These are phyloP conservation scores for Thuidium tamariscinum DNA, from an alignment of 225 moss, liverwort and hornwort genomes.

Conservation along the genomic window DNA sequence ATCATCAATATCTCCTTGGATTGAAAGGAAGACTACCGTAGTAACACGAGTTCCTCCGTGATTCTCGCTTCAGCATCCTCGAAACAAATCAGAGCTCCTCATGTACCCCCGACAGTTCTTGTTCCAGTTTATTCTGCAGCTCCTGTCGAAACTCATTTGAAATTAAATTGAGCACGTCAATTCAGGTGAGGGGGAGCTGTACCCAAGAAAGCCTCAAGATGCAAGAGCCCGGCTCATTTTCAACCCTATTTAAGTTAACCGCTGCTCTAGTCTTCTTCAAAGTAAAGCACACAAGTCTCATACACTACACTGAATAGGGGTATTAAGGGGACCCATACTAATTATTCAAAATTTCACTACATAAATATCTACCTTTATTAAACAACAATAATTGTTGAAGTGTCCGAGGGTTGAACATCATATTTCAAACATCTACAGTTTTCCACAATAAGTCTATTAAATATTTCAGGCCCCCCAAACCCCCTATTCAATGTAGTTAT, in stretches of 20 bases:
- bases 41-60: background rate
- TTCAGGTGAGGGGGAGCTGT: background rate
- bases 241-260: background rate
- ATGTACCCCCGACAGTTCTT: conserved; percentile 19
- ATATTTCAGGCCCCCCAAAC: too few relatives aligned
- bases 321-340: too few relatives aligned
- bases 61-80: background rate
- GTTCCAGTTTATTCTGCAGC: conserved; percentile 34
- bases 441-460: too few relatives aligned
- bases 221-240: background rate
- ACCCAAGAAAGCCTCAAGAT: background rate
- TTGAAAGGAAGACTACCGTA: background rate
- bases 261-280: background rate
- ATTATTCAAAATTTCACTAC: too few relatives aligned
- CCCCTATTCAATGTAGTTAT: too few relatives aligned
- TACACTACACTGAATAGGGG: too few relatives aligned
- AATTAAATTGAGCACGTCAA: background rate
- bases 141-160: conserved; percentile 15
- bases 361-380: too few relatives aligned
- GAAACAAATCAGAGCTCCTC: conserved; percentile 39
- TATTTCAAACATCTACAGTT: too few relatives aligned
- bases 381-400: too few relatives aligned
- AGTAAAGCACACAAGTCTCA: background rate
- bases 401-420: too few relatives aligned
- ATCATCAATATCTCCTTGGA: background rate